Conservation (phyloP, 2,329 filamentous ascomycete genomes). For the Apiospora koreana region DNA sequence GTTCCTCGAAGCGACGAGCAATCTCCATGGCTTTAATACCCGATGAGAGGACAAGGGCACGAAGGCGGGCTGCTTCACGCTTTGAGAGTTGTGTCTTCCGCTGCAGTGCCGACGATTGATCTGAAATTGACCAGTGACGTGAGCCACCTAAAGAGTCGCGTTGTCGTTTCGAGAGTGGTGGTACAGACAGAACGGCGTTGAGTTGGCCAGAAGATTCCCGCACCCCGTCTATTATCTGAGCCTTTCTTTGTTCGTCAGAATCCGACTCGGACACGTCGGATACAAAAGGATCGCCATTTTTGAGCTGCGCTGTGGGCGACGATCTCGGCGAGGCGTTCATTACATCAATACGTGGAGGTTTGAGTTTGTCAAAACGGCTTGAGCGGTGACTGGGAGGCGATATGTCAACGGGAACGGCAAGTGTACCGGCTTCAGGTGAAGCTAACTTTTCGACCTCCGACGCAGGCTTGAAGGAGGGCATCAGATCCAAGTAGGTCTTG, state of each 20-base stretch:
- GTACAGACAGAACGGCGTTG: conserved; percentile 33
- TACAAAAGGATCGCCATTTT: conserved; percentile 25
- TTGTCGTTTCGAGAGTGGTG: conserved; percentile 18
- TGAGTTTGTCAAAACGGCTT: conserved; percentile 48
- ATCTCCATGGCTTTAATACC: conserved; percentile 92
- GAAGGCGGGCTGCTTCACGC: conserved; percentile 79
- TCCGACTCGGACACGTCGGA: conserved; percentile 43
- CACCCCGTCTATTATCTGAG: conserved; percentile 25
- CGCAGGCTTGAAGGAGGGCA: conserved; percentile 50
- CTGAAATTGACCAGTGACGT: conserved; percentile 55
- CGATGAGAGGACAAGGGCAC: conserved; percentile 75
- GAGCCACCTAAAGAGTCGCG: conserved; percentile 19
- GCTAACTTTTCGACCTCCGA: conserved; percentile 28
- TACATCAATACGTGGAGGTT: conserved; percentile 51
- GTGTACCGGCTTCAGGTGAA: conserved; percentile 19
- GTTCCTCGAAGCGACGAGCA: conserved; percentile 60
- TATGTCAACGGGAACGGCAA: conserved; percentile 15
- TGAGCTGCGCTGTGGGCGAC: conserved; percentile 29
- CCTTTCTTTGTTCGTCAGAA: conserved; percentile 28
- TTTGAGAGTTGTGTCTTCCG: conserved; percentile 51
- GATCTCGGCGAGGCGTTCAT: conserved; percentile 41
- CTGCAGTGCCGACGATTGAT: conserved; percentile 39
- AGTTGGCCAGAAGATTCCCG: conserved; percentile 37
- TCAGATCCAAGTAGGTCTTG: conserved; percentile 52
- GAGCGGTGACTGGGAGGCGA: conserved; percentile 41